Base-by-base conservation (phyloP, 352 stramenopile genomes). In the Phytophthora sansomeana region DNA sequence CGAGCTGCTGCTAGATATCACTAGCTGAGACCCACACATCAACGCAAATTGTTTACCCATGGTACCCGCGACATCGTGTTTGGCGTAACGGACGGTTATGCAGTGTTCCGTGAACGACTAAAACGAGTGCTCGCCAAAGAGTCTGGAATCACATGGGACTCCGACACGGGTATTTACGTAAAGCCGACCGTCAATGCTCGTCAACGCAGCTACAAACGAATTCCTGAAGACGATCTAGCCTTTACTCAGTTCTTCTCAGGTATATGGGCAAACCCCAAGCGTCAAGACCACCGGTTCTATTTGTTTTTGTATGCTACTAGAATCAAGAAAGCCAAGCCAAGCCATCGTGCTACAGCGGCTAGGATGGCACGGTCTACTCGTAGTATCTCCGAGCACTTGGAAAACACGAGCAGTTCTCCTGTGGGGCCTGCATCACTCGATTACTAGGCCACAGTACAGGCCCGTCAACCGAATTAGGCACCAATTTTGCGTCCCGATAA, bases 241-340 rank as follows among this genome's bases (percentile, higher is more conserved):
- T 51, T 38, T 28, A 38, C 9, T 51, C 35, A 41, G 35, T 41
- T 41, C 35, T 30, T 51, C 8, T 36, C 5, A 6, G 11, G 14
- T 16, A 0, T 36, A 21, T 51, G 44, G 44, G 21, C 26, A 21
- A 51, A 36, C 10, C 14, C 6, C 19, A 51, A 36, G 7, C 44
- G 29, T 28, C 11, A 51, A 36, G 26, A 24, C 9, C 13, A 51
- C 11, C 11, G 13, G 8, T 11, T 51, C 24, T 21, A 9, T 21
- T 36, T 51, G 4, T 24, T 51, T 21, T 29, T 53, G 46, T 53
- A 53, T 39, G 16, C 28, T 7, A 53, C 26, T 26, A 53, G 28
- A 39, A 16, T 29, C 28, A 41, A 41, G 19, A 41, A n/a, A 8
- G 16, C 46, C 4, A 28, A 41, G 28, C 46, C 28, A 39, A 53